These are phyloP conservation scores for Aspergillus tamarii DNA, from an alignment of 2,329 filamentous ascomycete genomes.

Conservation along the genomic window DNA sequence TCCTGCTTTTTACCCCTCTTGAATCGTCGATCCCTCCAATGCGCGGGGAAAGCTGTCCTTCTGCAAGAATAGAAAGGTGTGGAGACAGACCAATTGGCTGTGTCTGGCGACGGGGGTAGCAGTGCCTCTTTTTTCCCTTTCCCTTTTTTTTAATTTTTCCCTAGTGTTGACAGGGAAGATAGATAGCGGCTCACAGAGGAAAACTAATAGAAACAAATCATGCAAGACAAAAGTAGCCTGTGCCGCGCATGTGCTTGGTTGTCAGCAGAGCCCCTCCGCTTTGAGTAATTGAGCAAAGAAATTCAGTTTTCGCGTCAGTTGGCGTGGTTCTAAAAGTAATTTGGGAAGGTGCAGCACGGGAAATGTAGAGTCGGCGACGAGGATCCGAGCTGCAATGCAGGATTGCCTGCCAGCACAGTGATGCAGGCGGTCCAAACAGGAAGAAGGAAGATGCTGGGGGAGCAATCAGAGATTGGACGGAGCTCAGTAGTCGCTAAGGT, in stretches of 20 bases:
- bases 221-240: conserved; percentile 30
- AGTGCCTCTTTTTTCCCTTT: conserved; percentile 15
- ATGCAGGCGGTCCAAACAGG: conserved; percentile 42
- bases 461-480: conserved; percentile 35
- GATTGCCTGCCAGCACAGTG: conserved; percentile 38
- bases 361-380: conserved; percentile 28
- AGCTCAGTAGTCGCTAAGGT: conserved; percentile 29
- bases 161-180: conserved; percentile 3
- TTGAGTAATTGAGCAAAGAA: conserved; percentile 17
- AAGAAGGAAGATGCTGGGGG: conserved; percentile 26
- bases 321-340: conserved; percentile 16
- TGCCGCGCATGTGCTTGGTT: conserved; percentile 33
- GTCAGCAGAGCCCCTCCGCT: conserved; percentile 29
- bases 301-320: conserved; percentile 17
- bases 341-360: conserved; percentile 18
- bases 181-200: conserved; percentile 10
- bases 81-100: conserved; percentile 35
- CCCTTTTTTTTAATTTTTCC: not conserved
- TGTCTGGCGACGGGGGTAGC: conserved; percentile 19
- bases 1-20: conserved; percentile 29
- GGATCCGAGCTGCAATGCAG: conserved; percentile 35
- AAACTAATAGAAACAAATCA: conserved; percentile 17
- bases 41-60: conserved; percentile 39
- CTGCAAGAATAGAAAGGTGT: conserved; percentile 32
- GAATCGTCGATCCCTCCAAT: conserved; percentile 33